phyloP scores from a whole-genome alignment of 1,284 basidiomycete genomes.

The Irpex rosettiformis region DNA sequence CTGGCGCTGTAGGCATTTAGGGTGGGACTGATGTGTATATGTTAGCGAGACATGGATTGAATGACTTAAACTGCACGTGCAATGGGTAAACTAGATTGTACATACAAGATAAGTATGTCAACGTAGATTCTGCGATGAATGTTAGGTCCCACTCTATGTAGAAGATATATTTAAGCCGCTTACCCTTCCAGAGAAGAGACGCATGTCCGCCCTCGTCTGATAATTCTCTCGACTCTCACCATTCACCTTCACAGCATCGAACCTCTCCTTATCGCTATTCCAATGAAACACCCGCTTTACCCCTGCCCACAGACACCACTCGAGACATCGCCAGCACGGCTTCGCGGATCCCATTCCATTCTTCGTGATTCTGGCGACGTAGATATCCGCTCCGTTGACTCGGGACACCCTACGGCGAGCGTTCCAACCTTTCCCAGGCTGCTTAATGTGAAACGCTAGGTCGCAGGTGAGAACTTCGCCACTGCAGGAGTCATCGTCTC shows the following conservation, averaged over 20 bases:
- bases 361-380: slow-evolving; percentile 50
- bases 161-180: no score
- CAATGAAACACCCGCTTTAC: slow-evolving; percentile 56
- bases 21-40: no score
- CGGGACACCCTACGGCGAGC: slow-evolving; percentile 38
- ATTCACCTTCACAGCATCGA: slow-evolving; percentile 52
- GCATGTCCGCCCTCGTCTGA: slow-evolving; percentile 44
- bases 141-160: no score
- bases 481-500: background rate
- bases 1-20: no score
- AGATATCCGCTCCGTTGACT: slow-evolving; percentile 52
- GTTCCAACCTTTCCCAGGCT: slow-evolving; percentile 30
- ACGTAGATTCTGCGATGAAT: no score
- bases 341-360: slow-evolving; percentile 43
- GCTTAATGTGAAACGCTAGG: slow-evolving; percentile 3
- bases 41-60: no score
- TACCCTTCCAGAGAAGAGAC: slow-evolving; percentile 40
- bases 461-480: slow-evolving; percentile 1
- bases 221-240: slow-evolving; percentile 37
- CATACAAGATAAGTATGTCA: no score
- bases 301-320: slow-evolving; percentile 57
- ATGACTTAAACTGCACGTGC: no score
- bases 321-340: slow-evolving; percentile 53
- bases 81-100: no score
- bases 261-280: slow-evolving; percentile 39